Percentiles rank a stretch among this genome's conserved stretches.
Evolutionary conservation across 2,329 filamentous ascomycete species (phyloP).

Genomic region (Stagonosporopsis vannaccii): DNA sequence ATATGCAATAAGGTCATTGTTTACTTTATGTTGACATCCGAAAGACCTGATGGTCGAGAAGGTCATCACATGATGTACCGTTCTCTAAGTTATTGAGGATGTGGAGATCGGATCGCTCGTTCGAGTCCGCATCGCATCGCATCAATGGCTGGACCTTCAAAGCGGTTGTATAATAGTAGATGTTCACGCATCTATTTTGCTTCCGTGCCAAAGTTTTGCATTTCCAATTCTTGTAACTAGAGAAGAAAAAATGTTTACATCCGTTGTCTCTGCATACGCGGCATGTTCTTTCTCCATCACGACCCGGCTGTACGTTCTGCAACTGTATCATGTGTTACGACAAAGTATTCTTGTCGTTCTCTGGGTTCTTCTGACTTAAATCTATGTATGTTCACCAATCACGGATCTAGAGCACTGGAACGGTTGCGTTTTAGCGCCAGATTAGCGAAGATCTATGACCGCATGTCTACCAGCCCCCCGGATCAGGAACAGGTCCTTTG

Average conservation of each 20-base stretch:
- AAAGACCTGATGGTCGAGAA: constrained; percentile 1
- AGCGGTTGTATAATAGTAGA: not conserved
- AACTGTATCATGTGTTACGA: not conserved
- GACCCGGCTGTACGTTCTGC: too few species aligned
- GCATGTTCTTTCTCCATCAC: not conserved
- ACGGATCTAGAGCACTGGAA: not conserved
- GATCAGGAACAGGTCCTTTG: constrained; percentile 15
- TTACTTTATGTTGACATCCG: constrained; percentile 10
- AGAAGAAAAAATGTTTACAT: not conserved
- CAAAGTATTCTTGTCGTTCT: too few species aligned
- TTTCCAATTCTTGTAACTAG: not conserved
- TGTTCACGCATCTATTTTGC: constrained; percentile 4
- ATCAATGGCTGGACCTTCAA: not conserved
- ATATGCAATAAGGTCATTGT: not conserved
- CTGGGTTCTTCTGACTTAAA: not conserved
- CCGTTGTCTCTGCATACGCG: too few species aligned
- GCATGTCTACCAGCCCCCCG: constrained; percentile 34
- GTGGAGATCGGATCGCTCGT: constrained; percentile 2
- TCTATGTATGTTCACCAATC: not conserved
- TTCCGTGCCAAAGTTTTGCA: not conserved
- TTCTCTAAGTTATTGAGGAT: not conserved
- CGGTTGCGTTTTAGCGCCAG: constrained; percentile 8
- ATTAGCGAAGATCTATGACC: constrained; percentile 45
- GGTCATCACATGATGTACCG: not conserved
- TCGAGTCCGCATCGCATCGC: constrained; percentile 2